Base-by-base conservation (phyloP, 352 stramenopile species). In the Elongisporangium anandrum region DNA sequence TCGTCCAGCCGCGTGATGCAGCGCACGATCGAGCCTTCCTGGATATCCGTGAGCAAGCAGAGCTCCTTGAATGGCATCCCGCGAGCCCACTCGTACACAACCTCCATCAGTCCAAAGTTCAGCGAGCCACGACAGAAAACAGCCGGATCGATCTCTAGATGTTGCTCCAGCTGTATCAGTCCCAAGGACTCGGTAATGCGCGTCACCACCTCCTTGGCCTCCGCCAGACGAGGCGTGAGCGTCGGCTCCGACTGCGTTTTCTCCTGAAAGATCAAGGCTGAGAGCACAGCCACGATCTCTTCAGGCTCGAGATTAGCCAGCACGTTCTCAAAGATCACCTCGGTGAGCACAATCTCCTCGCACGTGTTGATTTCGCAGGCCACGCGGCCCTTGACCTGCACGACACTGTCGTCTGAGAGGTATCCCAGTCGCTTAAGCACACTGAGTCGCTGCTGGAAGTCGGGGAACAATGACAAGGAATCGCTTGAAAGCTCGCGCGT, bases 321-420 rank as follows among this genome's bases (percentile, higher is more conserved):
- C 21, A 99, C 88, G 54, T 99, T 99, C 68, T 98, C 95, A 68
- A 99, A 99, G 34, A 99, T 96, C 85, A 99, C 97, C 75, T 99
- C 98, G 0, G 97, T 99, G 17, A 98, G 77, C 59, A 99, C 91
- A 10, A 99, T 76, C 59, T 99, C 97, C 61, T 99, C 95, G 61
- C 95, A 99, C 3, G 95, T 99, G 78, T 99, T 99, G 50, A 99
- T 94, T 79, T 99, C 97, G 63, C 96, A 99, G 2, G 96, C 97
- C 10, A 99, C 97, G 21, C 97, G 85, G 19, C 98, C 97, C 69
- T 99, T 99, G 34, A 92, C 79, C 54, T 97, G 89, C 38, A 99
- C 95, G 13, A 94, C 79, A 16, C 83, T 82, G 54, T 91, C 85
- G 1, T 81, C 69, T 0, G 85, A 94, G 52, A 99, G 89, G 77